Evolutionary conservation across 179 eudicot genomes (phyloP).

Genomic region (Pouteria campechiana): DNA sequence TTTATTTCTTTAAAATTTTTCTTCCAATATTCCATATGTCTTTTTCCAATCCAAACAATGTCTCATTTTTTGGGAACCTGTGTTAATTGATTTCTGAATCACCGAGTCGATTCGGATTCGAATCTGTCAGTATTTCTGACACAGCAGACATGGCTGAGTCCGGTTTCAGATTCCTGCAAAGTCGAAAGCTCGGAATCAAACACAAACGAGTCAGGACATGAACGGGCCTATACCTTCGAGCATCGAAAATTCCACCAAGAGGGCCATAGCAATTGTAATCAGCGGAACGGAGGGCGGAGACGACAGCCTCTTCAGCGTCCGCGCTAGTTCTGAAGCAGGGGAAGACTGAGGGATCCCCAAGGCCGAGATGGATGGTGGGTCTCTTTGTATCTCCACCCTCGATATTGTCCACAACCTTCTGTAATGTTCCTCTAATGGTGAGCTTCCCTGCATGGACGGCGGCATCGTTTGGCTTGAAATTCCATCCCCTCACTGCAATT

Average conservation of each 20-base stretch:
- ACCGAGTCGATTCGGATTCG: no score
- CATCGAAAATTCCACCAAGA: constrained; percentile 21
- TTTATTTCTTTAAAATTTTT: no score
- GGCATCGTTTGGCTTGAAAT: constrained; percentile 15
- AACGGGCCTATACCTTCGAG: constrained; percentile 44
- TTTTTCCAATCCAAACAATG: no score
- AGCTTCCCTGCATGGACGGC: constrained; percentile 1
- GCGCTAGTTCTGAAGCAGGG: constrained; percentile 38
- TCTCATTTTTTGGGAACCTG: no score
- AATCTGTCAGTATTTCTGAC: no score
- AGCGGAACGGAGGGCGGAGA: constrained; percentile 28
- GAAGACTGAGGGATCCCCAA: constrained; percentile 41
- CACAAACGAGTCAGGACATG: no score
- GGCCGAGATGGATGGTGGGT: constrained; percentile 24
- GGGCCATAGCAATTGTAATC: constrained; percentile 31
- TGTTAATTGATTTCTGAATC: no score
- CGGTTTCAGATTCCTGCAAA: no score
- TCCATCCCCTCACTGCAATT: constrained; percentile 14
- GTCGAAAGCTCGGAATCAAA: no score
- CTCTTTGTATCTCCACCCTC: constrained; percentile 6
- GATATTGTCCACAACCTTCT: constrained; percentile 6
- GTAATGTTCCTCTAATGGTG: constrained; percentile 20
- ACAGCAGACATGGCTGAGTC: no score
- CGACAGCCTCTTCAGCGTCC: constrained; percentile 33
- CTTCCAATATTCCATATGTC: no score